phyloP scores from a whole-genome alignment of 164 flowering plant species.

The Vitis cinerea region DNA sequence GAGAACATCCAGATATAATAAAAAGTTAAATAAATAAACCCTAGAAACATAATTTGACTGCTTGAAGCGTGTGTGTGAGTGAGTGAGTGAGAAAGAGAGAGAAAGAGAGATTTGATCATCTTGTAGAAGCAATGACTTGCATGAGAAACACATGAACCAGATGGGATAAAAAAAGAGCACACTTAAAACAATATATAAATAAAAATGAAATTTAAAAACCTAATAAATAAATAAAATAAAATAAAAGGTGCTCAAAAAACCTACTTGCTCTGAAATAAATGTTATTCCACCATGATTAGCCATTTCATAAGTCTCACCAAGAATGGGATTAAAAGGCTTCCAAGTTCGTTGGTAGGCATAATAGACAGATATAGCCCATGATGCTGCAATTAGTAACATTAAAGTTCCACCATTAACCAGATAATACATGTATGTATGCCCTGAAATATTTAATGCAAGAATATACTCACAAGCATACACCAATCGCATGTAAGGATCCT shows the following conservation, averaged over 20 bases:
- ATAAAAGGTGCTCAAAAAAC: not conserved
- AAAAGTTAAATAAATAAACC: not conserved
- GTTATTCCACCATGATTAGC: slow-evolving; percentile 68
- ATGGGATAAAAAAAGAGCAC: not conserved
- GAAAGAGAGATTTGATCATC: no score
- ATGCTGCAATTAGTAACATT: slow-evolving; percentile 41
- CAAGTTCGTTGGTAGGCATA: slow-evolving; percentile 68
- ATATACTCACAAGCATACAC: slow-evolving; percentile 69
- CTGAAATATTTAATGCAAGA: slow-evolving; percentile 3
- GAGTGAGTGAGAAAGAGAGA: no score
- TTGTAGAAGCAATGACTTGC: not conserved
- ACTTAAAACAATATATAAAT: not conserved
- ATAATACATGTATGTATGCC: not conserved
- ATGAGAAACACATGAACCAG: not conserved
- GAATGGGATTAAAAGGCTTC: slow-evolving; percentile 95
- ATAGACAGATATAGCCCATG: slow-evolving; percentile 86
- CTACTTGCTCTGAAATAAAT: slow-evolving; percentile 85
- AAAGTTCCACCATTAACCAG: not conserved
- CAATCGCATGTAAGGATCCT: slow-evolving; percentile 87
- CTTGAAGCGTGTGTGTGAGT: no score
- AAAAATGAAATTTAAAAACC: no score
- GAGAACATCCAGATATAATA: not conserved
- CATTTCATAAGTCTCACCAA: slow-evolving; percentile 94
- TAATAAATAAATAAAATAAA: no score
- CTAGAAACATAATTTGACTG: not conserved